These are phyloP conservation scores for Phytophthora podocarpi DNA, from an alignment of 352 stramenopile genomes.

Conservation along the genomic window DNA sequence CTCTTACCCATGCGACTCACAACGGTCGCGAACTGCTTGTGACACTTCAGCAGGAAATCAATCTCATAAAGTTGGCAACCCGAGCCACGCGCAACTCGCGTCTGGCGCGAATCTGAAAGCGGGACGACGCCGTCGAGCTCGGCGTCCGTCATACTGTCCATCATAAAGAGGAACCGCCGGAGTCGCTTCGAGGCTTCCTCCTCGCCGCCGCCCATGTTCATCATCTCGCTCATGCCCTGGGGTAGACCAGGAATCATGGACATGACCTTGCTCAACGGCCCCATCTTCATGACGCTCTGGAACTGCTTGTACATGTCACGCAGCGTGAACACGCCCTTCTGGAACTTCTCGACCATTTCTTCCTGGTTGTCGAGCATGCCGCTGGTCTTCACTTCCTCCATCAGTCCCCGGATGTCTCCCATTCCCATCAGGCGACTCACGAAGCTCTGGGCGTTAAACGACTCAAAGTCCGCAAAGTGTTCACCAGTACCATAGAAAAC, in stretches of 20 bases:
- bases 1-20: conserved; percentile 98
- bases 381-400: conserved; percentile 93
- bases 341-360: conserved; percentile 96
- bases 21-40: conserved; percentile 96
- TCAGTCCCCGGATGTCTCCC: conserved; percentile 96
- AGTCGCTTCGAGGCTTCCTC: conserved; percentile 93
- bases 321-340: conserved; percentile 97
- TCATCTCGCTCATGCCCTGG: conserved; percentile 89
- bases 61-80: conserved; percentile 89
- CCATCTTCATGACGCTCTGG: conserved; percentile 98
- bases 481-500: conserved; percentile 98
- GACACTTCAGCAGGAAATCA: conserved; percentile 94
- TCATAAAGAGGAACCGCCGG: conserved; percentile 99
- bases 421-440: conserved; percentile 98
- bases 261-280: conserved; percentile 97
- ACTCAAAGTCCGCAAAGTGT: conserved; percentile 98
- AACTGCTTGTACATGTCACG: conserved; percentile 99
- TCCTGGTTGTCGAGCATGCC: conserved; percentile 94
- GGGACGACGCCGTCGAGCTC: conserved; percentile 94
- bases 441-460: conserved; percentile 98
- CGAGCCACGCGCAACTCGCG: conserved; percentile 92
- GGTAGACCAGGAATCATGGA: conserved; percentile 98
- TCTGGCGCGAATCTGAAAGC: conserved; percentile 71
- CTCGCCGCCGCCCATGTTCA: conserved; percentile 91
- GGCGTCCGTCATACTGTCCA: conserved; percentile 98